These are phyloP conservation scores for Salix caprea DNA, from an alignment of 345 rosid genomes.

Conservation along the genomic window DNA sequence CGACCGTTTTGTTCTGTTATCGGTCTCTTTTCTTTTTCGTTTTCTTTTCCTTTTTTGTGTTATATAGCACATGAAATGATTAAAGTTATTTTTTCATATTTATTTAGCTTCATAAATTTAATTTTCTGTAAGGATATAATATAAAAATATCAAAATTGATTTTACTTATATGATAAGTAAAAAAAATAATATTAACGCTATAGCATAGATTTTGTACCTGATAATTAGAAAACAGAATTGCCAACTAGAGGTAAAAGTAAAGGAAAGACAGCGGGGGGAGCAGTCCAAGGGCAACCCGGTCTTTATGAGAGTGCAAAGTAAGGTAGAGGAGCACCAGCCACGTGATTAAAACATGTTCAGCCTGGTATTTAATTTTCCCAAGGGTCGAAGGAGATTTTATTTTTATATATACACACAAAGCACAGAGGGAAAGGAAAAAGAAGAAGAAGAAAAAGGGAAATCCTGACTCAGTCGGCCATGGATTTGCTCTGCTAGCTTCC, in stretches of 20 bases:
- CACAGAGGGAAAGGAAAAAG: not conserved
- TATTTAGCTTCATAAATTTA: too few relatives aligned
- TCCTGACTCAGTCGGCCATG: not conserved
- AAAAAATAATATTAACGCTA: too few relatives aligned
- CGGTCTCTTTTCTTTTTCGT: not conserved
- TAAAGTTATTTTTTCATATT: too few relatives aligned
- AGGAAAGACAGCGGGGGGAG: not conserved
- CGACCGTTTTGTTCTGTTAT: not conserved
- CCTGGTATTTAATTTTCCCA: not conserved
- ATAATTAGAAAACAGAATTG: not conserved
- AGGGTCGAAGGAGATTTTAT: not conserved
- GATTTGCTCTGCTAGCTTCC: not conserved
- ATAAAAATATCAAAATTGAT: too few relatives aligned
- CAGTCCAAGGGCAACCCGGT: not conserved
- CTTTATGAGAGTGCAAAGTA: not conserved
- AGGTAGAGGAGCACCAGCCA: not conserved
- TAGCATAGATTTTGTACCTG: too few relatives aligned
- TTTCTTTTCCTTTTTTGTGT: not conserved
- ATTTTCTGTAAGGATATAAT: too few relatives aligned
- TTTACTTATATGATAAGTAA: too few relatives aligned
- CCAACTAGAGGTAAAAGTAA: not conserved
- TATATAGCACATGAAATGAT: too few relatives aligned
- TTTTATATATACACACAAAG: not conserved
- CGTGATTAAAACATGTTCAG: not conserved
- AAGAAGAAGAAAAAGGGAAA: not conserved